These are phyloP conservation scores for Polyplosphaeria fusca DNA, from an alignment of 495 filamentous ascomycete species.

Conservation along the genomic window DNA sequence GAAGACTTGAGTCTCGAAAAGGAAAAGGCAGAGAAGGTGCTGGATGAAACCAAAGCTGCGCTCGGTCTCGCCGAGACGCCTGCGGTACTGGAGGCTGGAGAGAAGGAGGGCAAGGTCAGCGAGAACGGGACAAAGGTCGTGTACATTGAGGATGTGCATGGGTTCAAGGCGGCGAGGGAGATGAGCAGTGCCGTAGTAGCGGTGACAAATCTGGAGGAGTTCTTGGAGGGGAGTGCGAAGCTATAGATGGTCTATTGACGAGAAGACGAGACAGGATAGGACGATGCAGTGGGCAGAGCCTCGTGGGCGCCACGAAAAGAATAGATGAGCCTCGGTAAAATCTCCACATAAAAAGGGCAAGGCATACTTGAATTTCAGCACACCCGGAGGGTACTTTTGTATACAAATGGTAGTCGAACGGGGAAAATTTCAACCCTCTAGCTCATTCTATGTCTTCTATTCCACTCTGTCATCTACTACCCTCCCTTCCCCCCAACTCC, in stretches of 20 bases:
- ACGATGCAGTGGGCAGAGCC: too few relatives aligned
- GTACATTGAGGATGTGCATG: slow-evolving; percentile 68
- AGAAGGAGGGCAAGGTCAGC: slow-evolving; percentile 14
- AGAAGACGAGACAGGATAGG: too few relatives aligned
- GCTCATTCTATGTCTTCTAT: not conserved
- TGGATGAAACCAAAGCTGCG: slow-evolving; percentile 48
- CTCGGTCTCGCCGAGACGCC: slow-evolving; percentile 42
- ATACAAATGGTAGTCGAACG: too few relatives aligned
- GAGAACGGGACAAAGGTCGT: slow-evolving; percentile 37
- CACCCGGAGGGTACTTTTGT: too few relatives aligned
- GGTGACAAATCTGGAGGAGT: slow-evolving; percentile 72
- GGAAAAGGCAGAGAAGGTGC: slow-evolving; percentile 45
- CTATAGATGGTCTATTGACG: not conserved
- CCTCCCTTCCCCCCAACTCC: not conserved
- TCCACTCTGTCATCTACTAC: too few relatives aligned
- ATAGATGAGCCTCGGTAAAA: too few relatives aligned
- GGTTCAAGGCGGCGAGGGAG: slow-evolving; percentile 69
- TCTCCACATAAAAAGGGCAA: too few relatives aligned
- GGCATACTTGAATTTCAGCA: too few relatives aligned
- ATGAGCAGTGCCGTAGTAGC: slow-evolving; percentile 68
- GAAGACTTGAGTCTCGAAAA: slow-evolving; percentile 47
- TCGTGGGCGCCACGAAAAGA: too few relatives aligned
- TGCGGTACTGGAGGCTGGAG: slow-evolving; percentile 46
- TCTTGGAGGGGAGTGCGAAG: slow-evolving; percentile 76
- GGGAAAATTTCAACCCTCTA: too few relatives aligned